Percentiles rank a stretch among this genome's conserved stretches.
phyloP scores from a whole-genome alignment of 805 yeast genomes.

The Isabelozyma heimii region DNA sequence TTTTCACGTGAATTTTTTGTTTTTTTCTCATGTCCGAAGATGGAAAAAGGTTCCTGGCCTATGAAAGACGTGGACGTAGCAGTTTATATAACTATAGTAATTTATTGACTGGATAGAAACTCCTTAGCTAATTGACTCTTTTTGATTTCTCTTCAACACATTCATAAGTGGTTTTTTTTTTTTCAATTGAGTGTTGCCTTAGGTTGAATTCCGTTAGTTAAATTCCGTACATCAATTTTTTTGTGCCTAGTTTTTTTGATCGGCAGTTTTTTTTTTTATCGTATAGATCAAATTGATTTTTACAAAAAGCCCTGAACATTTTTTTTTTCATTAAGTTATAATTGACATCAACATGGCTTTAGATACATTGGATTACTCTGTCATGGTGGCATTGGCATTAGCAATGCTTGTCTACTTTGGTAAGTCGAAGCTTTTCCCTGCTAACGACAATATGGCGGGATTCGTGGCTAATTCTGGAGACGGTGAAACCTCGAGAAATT shows the following conservation, averaged over 20 bases:
- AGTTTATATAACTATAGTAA: background rate
- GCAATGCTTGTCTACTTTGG: constrained; percentile 67
- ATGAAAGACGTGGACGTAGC: background rate
- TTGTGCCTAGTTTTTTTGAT: background rate
- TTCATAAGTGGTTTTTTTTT: too few species aligned
- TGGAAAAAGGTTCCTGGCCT: background rate
- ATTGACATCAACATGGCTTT: constrained; percentile 44
- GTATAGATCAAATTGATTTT: background rate
- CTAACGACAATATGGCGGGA: constrained; percentile 24
- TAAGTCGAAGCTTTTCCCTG: constrained; percentile 54
- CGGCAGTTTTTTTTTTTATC: constrained; percentile 2
- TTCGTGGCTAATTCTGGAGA: constrained; percentile 22
- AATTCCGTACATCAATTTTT: background rate
- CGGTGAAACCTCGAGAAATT: constrained; percentile 48
- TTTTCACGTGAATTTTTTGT: background rate
- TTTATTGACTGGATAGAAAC: too few species aligned
- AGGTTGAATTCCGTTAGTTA: too few species aligned
- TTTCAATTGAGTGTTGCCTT: too few species aligned
- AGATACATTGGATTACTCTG: constrained; percentile 70
- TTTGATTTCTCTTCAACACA: too few species aligned
- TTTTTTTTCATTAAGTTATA: background rate
- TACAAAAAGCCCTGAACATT: background rate
- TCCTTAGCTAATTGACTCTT: too few species aligned
- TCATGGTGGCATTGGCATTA: constrained; percentile 61
- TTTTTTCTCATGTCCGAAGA: background rate